phyloP scores from a whole-genome alignment of 2,329 filamentous ascomycete species.

The Endoconidiophora laricicola region DNA sequence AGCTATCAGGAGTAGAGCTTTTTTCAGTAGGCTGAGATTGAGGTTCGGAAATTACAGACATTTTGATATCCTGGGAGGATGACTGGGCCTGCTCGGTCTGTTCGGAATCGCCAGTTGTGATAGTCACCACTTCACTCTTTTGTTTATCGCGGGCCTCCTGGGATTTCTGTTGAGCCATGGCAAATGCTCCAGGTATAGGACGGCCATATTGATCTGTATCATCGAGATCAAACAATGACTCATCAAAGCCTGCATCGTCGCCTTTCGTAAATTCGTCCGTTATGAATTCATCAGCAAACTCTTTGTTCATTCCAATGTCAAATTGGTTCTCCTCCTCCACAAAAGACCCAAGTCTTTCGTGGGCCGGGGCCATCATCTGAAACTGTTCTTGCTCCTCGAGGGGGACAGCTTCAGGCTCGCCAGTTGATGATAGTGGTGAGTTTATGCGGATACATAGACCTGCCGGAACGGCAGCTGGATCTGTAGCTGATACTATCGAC shows the following conservation, averaged over 20 bases:
- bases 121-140: not conserved
- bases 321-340: constrained; percentile 52
- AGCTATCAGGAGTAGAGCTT: not conserved
- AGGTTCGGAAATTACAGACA: not conserved
- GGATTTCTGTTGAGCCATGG: constrained; percentile 28
- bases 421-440: constrained; percentile 22
- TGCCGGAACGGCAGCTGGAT: not conserved
- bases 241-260: constrained; percentile 46
- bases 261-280: constrained; percentile 21
- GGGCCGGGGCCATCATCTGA: constrained; percentile 8
- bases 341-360: constrained; percentile 3
- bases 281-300: constrained; percentile 29
- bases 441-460: constrained; percentile 11
- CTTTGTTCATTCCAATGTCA: constrained; percentile 33
- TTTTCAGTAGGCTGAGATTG: not conserved
- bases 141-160: constrained; percentile 7
- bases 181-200: constrained; percentile 41
- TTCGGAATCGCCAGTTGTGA: constrained; percentile 9
- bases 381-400: constrained; percentile 12
- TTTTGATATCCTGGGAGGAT: not conserved
- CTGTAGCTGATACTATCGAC: not conserved
- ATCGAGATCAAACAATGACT: constrained; percentile 55
- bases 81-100: not conserved
- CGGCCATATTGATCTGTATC: constrained; percentile 47
- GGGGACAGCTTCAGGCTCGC: constrained; percentile 21